These are phyloP conservation scores for Candida namnaoensis DNA, from an alignment of 805 yeast species.

Conservation along the genomic window DNA sequence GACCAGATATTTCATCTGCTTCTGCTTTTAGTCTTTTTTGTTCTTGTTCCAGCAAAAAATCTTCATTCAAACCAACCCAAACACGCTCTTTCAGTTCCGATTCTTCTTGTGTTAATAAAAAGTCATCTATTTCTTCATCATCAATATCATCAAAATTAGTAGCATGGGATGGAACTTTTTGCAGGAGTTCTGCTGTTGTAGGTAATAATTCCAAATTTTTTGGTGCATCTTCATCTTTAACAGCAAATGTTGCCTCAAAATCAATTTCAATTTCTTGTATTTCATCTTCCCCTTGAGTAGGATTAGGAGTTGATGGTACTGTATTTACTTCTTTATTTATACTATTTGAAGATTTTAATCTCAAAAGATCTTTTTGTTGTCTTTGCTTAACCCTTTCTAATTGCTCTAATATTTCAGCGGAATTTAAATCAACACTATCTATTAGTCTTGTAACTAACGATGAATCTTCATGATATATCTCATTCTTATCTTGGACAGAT, in stretches of 20 bases:
- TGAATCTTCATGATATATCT: slow-evolving; percentile 11
- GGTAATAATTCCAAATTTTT: slow-evolving; percentile 50
- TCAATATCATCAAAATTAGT: slow-evolving; percentile 68
- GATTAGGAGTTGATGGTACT: no score
- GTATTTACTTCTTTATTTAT: slow-evolving; percentile 10
- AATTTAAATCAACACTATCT: slow-evolving; percentile 11
- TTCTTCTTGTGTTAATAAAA: slow-evolving; percentile 62
- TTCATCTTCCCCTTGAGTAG: not conserved
- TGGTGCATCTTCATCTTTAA: slow-evolving; percentile 38
- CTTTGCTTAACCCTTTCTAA: slow-evolving; percentile 19
- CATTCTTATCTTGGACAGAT: slow-evolving; percentile 8
- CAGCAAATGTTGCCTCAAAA: slow-evolving; percentile 23
- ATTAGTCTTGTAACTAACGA: slow-evolving; percentile 8
- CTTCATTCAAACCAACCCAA: slow-evolving; percentile 89
- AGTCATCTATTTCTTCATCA: slow-evolving; percentile 66
- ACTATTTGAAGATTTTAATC: slow-evolving; percentile 11
- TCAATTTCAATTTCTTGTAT: slow-evolving; percentile 12
- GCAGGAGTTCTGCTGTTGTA: slow-evolving; percentile 44
- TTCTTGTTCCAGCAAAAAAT: slow-evolving; percentile 78
- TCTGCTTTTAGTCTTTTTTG: slow-evolving; percentile 73
- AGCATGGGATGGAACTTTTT: slow-evolving; percentile 48
- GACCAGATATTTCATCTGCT: slow-evolving; percentile 84
- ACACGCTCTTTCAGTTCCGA: slow-evolving; percentile 66
- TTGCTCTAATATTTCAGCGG: slow-evolving; percentile 18
- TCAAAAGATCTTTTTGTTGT: slow-evolving; percentile 10